Evolutionary conservation across 495 filamentous ascomycete species (phyloP), one percentile per base, ranked within the genome.

Genomic region (Tuber umbilicatum): DNA sequence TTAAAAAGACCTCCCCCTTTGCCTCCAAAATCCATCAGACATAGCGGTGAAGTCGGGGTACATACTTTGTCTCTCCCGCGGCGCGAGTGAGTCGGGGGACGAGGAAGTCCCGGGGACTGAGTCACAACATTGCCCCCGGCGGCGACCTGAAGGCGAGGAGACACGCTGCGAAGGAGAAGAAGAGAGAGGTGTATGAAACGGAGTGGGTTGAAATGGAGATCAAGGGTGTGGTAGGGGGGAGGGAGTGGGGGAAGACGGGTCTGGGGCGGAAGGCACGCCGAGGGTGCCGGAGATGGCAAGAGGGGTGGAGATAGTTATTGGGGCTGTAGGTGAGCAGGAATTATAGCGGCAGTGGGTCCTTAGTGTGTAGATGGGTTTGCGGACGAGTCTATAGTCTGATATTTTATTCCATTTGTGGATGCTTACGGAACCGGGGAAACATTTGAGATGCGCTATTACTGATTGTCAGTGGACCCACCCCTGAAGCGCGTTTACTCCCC

Each of bases 121-220:
- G 98, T 89, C 91, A 96, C 85, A 94, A 97, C 87, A 88, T 99
- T 70, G 92, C 90, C 80, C n/a, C n/a, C n/a, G n/a, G 95, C 93
- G 35, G n/a, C n/a, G n/a, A n/a, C n/a, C 85, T 98, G 82, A 87
- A 89, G 41, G 91, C 91, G 70, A 94, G 94, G 86, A 85, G 94
- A 50, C 83, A n/a, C n/a, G n/a, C n/a, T n/a, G n/a, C n/a, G n/a
- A n/a, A n/a, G n/a, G n/a, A n/a, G n/a, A 88, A 92, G 85, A 89
- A 93, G 83, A 86, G 90, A 70, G 87, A 89, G 79, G 88, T 89
- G 78, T 93, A 97, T 85, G 85, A 88, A 74, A 91, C 89, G 85
- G 94, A 93, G 87, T 87, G 95, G 38, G 90, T 87, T 23, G 92
- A 89, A 75, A 86, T 89, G 78, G 94, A 96, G 87, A 94, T 91